phyloP scores from a whole-genome alignment of 306 rosid genomes.

The Gynostemma pentaphyllum region DNA sequence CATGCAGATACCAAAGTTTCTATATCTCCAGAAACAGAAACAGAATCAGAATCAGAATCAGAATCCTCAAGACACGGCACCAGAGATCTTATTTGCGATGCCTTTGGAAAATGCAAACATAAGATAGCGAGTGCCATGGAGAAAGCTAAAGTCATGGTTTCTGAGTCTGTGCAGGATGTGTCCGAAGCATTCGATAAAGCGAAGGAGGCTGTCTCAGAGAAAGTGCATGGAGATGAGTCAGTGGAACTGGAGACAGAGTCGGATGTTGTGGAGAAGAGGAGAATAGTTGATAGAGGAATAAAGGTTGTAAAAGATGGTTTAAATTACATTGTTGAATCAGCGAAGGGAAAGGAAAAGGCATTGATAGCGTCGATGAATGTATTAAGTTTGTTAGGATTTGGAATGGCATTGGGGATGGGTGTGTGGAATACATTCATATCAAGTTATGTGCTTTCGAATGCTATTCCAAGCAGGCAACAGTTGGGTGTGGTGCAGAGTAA shows the following conservation, averaged over 20 bases:
- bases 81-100: constrained; percentile 54
- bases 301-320: neutral
- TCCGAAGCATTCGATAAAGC: neutral
- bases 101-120: constrained; percentile 57
- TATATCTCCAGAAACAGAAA: constrained; percentile 28
- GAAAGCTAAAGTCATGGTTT: constrained; percentile 24
- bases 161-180: constrained; percentile 11
- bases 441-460: constrained; percentile 40
- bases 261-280: neutral
- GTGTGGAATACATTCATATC: constrained; percentile 69
- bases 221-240: neutral
- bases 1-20: constrained; percentile 65
- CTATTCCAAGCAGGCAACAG: constrained; percentile 58
- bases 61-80: neutral
- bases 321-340: too few relatives aligned
- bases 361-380: constrained; percentile 11
- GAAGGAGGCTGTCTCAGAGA: neutral
- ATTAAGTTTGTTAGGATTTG: constrained; percentile 35
- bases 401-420: constrained; percentile 54
- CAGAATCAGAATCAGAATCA: neutral
- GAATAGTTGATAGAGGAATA: neutral
- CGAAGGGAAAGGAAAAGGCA: neutral
- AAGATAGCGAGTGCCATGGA: constrained; percentile 30
- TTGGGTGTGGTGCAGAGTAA: constrained; percentile 76
- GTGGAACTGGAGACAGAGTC: neutral